Percentiles rank a stretch among this genome's conserved stretches.
Evolutionary conservation across 192 early-diverging fungal species (phyloP).

Genomic region (Kickxella alabastrina): DNA sequence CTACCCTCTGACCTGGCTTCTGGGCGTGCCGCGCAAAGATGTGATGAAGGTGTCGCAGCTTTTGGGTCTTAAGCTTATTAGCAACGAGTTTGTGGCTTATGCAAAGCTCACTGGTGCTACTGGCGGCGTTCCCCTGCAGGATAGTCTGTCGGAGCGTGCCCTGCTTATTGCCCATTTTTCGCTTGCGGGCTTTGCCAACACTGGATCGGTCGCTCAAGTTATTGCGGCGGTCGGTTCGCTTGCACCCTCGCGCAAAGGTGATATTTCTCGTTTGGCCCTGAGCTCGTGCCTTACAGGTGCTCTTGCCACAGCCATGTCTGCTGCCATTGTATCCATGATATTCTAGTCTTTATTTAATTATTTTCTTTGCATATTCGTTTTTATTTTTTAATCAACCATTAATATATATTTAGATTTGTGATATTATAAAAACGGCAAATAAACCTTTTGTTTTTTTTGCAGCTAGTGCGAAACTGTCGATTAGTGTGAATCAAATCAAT

Average conservation of each 20-base stretch:
- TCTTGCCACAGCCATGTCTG: constrained; percentile 72
- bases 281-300: constrained; percentile 79
- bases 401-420: neutral
- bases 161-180: constrained; percentile 63
- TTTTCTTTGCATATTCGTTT: too few species aligned
- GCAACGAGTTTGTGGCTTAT: constrained; percentile 87
- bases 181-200: constrained; percentile 84
- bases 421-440: too few species aligned
- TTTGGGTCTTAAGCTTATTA: constrained; percentile 69
- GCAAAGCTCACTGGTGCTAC: constrained; percentile 21
- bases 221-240: constrained; percentile 72
- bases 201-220: constrained; percentile 79
- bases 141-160: constrained; percentile 47
- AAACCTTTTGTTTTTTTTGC: too few species aligned
- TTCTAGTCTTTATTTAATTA: constrained; percentile 5
- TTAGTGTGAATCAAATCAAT: too few species aligned
- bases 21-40: constrained; percentile 58
- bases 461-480: too few species aligned
- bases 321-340: constrained; percentile 78
- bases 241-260: constrained; percentile 66
- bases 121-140: constrained; percentile 19
- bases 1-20: constrained; percentile 65
- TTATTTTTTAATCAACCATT: neutral
- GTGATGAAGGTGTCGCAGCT: constrained; percentile 60
- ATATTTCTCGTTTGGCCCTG: constrained; percentile 68